A percentile compares a stretch with the other conserved stretches of the same genome.
Conservation (phyloP, 2,329 filamentous ascomycete genomes). For the Diplodia mutila region DNA sequence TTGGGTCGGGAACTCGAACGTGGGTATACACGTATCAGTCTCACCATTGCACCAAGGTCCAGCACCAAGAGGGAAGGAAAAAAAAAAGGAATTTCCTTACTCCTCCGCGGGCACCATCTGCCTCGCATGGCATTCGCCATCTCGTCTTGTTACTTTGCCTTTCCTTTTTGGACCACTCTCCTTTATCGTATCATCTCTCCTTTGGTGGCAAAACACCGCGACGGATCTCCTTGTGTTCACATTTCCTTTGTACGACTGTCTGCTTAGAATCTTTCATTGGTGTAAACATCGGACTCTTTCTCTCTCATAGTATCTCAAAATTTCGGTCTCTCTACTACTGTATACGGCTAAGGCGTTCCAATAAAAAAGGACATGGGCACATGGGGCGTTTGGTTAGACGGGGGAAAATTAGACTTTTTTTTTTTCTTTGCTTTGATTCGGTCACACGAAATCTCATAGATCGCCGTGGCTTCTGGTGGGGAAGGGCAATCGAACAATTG, state of each 20-base stretch:
- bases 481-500: neutral
- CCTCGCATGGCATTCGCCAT: neutral
- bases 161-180: neutral
- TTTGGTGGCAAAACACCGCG: neutral
- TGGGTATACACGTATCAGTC: conserved; percentile 1
- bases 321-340: neutral
- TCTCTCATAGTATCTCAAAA: neutral
- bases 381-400: neutral
- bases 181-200: neutral
- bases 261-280: neutral
- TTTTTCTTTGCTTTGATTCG: neutral
- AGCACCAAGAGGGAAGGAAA: neutral
- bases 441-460: neutral
- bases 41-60: conserved; percentile 3
- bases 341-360: neutral
- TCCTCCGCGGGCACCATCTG: neutral
- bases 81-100: neutral
- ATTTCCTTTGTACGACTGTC: conserved; percentile 5
- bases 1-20: neutral
- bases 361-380: neutral
- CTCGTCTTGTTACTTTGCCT: neutral
- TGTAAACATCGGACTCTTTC: neutral
- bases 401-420: neutral
- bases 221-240: conserved; percentile 2
- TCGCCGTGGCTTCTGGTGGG: neutral